Conservation (phyloP, 257 asterid genomes). For the Misopates orontium region DNA sequence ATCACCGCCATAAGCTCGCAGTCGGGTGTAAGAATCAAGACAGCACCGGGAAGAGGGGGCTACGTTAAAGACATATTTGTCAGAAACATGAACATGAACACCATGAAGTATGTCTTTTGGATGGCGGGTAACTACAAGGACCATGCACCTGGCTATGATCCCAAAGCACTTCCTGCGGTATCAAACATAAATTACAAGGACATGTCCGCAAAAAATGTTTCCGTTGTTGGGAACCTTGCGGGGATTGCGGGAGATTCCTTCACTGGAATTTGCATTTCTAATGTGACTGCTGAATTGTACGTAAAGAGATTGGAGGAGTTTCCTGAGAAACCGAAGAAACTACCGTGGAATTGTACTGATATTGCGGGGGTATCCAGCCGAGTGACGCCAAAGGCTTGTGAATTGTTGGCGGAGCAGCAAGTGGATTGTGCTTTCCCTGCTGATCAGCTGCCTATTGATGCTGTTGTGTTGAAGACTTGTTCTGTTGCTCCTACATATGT, state of each 20-base stretch:
- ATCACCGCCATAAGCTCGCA: conserved; percentile 52
- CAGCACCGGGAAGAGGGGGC: conserved; percentile 61
- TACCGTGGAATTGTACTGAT: conserved; percentile 66
- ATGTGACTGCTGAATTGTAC: conserved; percentile 36
- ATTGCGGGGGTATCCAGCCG: conserved; percentile 46
- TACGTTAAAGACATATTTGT: conserved; percentile 55
- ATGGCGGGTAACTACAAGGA: conserved; percentile 53
- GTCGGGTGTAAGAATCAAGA: conserved; percentile 64
- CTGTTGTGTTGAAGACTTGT: conserved; percentile 47
- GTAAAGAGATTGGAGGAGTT: not conserved
- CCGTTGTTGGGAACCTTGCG: conserved; percentile 39
- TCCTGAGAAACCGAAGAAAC: conserved; percentile 18
- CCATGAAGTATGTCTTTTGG: conserved; percentile 70
- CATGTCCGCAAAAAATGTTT: conserved; percentile 42
- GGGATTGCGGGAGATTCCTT: conserved; percentile 52
- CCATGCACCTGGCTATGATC: conserved; percentile 49
- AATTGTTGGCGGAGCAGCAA: conserved; percentile 36
- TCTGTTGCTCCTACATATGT: conserved; percentile 3
- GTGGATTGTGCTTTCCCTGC: conserved; percentile 49
- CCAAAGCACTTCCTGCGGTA: conserved; percentile 55
- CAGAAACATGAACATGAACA: conserved; percentile 34
- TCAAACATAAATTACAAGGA: conserved; percentile 44
- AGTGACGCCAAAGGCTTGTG: conserved; percentile 57
- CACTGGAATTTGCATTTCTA: conserved; percentile 55
- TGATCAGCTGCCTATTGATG: conserved; percentile 54